Evolutionary conservation across 129 eudicot genomes (phyloP), one percentile per base, ranked within the genome.

Genomic region (Pseudognaphalium luteoalbum): DNA sequence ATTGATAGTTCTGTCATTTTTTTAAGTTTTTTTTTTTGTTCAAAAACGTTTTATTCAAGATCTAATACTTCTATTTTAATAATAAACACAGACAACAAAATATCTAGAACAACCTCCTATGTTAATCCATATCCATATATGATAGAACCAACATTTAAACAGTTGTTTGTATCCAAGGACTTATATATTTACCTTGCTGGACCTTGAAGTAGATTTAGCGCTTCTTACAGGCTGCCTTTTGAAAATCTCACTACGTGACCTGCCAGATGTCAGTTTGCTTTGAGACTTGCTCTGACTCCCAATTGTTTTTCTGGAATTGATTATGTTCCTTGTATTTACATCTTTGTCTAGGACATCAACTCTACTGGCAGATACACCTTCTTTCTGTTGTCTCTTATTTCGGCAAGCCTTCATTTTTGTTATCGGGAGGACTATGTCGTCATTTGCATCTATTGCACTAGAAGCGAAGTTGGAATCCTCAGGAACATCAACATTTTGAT

Each of bases 251-350:
- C 37, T 50, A 76, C 83, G 68, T 52, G 57, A 58, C 68, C 83
- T 85, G 17, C 78, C 86, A 76, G 78, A 78, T 61, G 34, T 69
- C 59, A 78, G 21, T 69, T 75, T 83, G 77, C 82, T 83, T 87
- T 41, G 56, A 65, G 87, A 66, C 71, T 65, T 83, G 66, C 21
- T 73, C 41, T 32, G 37, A 6, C 69, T 57, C 75, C 33, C 37
- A 54, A 64, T 61, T 62, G 75, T 80, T 25, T 82, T 77, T 74
- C 79, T 41, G 22, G 74, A 58, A 30, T 5, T 37, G 25, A 20
- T 77, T 80, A 34, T 74, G 68, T 33, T 32, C 20, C 44, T 35
- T 57, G 39, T 25, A 42, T 37, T 64, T 72, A 63, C 70, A 71
- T 2, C 52, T 44, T 44, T 44, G 5, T 44, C 5, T 12, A 17